These are phyloP conservation scores for Eremothecium cymbalariae DNA, from an alignment of 1,139 yeast genomes.

Conservation along the genomic window DNA sequence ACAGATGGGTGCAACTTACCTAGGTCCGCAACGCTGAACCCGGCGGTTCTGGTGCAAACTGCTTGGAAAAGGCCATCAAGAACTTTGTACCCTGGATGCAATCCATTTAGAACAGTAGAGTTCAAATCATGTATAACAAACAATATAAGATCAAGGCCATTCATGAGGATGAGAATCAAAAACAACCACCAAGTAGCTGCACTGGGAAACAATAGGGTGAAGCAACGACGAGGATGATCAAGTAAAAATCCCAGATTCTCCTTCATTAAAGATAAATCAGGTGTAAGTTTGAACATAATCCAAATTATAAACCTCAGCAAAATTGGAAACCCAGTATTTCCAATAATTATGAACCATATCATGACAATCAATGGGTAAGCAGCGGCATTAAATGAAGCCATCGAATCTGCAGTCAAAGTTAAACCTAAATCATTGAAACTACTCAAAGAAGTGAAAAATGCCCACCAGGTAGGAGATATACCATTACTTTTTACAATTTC, in stretches of 20 bases:
- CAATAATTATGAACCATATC: slow-evolving; percentile 69
- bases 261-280: slow-evolving; percentile 52
- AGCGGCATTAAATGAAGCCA: slow-evolving; percentile 55
- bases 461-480: slow-evolving; percentile 84
- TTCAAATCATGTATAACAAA: slow-evolving; percentile 71
- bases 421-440: slow-evolving; percentile 79
- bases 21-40: slow-evolving; percentile 66
- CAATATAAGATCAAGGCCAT: slow-evolving; percentile 67
- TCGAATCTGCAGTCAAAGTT: slow-evolving; percentile 72
- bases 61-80: slow-evolving; percentile 86
- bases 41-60: slow-evolving; percentile 89
- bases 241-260: slow-evolving; percentile 81
- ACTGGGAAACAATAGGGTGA: slow-evolving; percentile 82
- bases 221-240: slow-evolving; percentile 96
- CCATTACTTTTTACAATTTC: slow-evolving; percentile 45
- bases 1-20: slow-evolving; percentile 77
- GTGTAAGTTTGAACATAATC: slow-evolving; percentile 61
- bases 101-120: slow-evolving; percentile 38
- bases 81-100: slow-evolving; percentile 61
- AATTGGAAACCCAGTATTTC: slow-evolving; percentile 91
- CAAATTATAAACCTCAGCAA: slow-evolving; percentile 72
- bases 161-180: slow-evolving; percentile 60
- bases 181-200: slow-evolving; percentile 95
- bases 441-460: slow-evolving; percentile 69
- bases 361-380: slow-evolving; percentile 56